These are phyloP conservation scores for Amauroascus verrucosus DNA, from an alignment of 2,329 filamentous ascomycete genomes.

Conservation along the genomic window DNA sequence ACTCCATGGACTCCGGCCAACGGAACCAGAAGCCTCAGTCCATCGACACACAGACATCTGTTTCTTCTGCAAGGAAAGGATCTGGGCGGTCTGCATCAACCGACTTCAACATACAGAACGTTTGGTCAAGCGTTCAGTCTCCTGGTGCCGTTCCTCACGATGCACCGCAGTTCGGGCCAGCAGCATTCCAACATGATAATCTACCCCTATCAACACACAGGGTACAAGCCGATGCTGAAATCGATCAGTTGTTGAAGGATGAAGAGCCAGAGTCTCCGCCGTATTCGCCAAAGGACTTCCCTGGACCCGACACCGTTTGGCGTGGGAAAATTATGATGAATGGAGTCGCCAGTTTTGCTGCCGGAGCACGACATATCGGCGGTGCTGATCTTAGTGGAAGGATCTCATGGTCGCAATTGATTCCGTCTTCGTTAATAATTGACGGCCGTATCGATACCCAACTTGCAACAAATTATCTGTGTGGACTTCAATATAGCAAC, in stretches of 20 bases:
- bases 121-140: conserved; percentile 73
- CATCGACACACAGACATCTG: conserved; percentile 30
- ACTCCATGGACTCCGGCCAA: conserved; percentile 21
- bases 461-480: conserved; percentile 83
- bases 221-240: conserved; percentile 64
- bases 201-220: conserved; percentile 36
- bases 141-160: conserved; percentile 45
- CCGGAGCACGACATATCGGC: conserved; percentile 70
- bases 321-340: conserved; percentile 66
- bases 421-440: conserved; percentile 55
- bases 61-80: conserved; percentile 38
- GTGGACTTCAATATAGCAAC: conserved; percentile 69
- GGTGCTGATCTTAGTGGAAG: conserved; percentile 64
- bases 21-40: conserved; percentile 21
- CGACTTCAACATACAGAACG: conserved; percentile 74
- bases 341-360: conserved; percentile 62
- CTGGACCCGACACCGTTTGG: conserved; percentile 66
- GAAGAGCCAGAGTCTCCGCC: conserved; percentile 71
- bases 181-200: conserved; percentile 13
- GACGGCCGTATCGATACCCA: conserved; percentile 64
- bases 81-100: conserved; percentile 42
- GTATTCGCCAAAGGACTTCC: conserved; percentile 69
- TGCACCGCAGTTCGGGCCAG: conserved; percentile 35
- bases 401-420: conserved; percentile 63
- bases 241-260: conserved; percentile 77